Conservation (phyloP, 2,329 filamentous ascomycete species). For the Orbilia ellipsospora region DNA sequence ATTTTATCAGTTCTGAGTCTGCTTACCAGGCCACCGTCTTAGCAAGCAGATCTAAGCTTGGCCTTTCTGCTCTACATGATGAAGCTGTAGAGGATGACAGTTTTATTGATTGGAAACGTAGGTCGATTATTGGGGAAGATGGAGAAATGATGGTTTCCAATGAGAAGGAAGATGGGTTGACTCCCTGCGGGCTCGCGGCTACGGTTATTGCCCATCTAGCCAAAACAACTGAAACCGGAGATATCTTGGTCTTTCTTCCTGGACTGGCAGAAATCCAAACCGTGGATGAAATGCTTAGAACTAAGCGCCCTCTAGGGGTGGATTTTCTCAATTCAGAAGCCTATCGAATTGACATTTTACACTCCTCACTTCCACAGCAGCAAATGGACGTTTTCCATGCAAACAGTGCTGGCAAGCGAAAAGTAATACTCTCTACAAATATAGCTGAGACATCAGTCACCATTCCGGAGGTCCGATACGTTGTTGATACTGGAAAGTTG, state of each 20-base stretch:
- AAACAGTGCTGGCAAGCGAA: constrained; percentile 63
- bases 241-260: constrained; percentile 67
- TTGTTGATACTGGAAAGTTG: constrained; percentile 65
- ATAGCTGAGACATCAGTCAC: constrained; percentile 68
- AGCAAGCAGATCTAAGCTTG: background rate
- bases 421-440: constrained; percentile 67
- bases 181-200: constrained; percentile 64
- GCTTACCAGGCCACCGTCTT: constrained; percentile 18
- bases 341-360: constrained; percentile 65
- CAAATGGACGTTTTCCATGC: constrained; percentile 64
- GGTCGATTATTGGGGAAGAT: constrained; percentile 57
- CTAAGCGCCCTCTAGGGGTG: constrained; percentile 62
- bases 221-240: constrained; percentile 63
- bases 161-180: constrained; percentile 62
- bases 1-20: constrained; percentile 59
- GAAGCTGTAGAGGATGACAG: constrained; percentile 56
- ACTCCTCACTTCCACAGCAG: constrained; percentile 65
- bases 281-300: constrained; percentile 62
- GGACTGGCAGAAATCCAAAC: constrained; percentile 60
- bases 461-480: constrained; percentile 67
- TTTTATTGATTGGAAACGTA: constrained; percentile 63
- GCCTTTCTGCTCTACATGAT: constrained; percentile 2
- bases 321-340: constrained; percentile 63
- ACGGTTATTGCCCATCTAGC: constrained; percentile 66
- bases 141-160: constrained; percentile 57